Percentiles rank a stretch among this genome's conserved stretches.
Conservation (phyloP, 2,329 filamentous ascomycete genomes). For the Fusarium sp. region DNA sequence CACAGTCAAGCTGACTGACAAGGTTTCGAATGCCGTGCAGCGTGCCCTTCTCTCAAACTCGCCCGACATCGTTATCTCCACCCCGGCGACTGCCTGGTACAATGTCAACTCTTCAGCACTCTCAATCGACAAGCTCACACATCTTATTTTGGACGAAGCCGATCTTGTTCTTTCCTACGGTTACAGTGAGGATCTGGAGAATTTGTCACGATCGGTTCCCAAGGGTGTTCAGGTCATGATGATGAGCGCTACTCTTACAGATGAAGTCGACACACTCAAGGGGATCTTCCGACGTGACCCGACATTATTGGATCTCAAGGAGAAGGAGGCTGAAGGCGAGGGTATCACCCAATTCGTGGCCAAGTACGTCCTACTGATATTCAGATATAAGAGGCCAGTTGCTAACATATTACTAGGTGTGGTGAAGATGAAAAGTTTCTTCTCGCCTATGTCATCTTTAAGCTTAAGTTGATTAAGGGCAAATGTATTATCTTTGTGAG, state of each 20-base stretch:
- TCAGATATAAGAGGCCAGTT: not conserved
- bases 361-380: conserved; percentile 59
- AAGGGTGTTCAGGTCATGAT: conserved; percentile 89
- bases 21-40: conserved; percentile 89
- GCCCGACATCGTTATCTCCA: conserved; percentile 91
- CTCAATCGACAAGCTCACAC: conserved; percentile 74
- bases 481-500: conserved; percentile 80
- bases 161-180: conserved; percentile 94
- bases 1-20: conserved; percentile 87
- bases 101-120: conserved; percentile 75
- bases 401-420: conserved; percentile 61
- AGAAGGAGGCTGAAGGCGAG: conserved; percentile 79
- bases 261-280: conserved; percentile 87
- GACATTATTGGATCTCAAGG: conserved; percentile 81
- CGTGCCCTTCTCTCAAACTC: conserved; percentile 84
- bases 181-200: conserved; percentile 89
- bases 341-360: conserved; percentile 89
- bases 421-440: conserved; percentile 98
- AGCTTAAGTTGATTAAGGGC: conserved; percentile 91
- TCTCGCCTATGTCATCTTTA: conserved; percentile 92
- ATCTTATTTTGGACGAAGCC: conserved; percentile 92
- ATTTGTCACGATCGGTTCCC: conserved; percentile 79
- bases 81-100: conserved; percentile 82
- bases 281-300: conserved; percentile 86
- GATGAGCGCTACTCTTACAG: conserved; percentile 91